phyloP scores from a whole-genome alignment of 345 rosid species.

The Melaleuca alternifolia region DNA sequence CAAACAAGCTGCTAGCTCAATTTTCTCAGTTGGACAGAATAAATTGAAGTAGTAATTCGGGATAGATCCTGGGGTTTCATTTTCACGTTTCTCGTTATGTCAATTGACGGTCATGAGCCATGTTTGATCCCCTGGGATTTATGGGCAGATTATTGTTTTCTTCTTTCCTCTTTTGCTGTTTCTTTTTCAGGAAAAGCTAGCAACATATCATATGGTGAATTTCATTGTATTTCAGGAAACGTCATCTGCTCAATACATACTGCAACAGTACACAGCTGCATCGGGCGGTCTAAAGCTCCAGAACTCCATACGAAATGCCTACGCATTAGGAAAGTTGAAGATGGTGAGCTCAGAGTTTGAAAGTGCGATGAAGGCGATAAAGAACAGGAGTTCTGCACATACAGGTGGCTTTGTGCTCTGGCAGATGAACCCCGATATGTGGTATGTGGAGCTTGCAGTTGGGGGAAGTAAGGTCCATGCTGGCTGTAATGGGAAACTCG shows the following conservation, averaged over 20 bases:
- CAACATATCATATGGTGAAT: neutral
- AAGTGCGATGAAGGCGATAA: slow-evolving; percentile 16
- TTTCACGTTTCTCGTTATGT: neutral
- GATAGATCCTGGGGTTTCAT: neutral
- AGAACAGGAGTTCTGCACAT: slow-evolving; percentile 15
- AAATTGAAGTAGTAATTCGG: neutral
- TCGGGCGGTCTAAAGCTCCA: slow-evolving; percentile 36
- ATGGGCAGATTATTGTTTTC: neutral
- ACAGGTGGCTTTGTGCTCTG: slow-evolving; percentile 34
- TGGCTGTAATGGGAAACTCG: slow-evolving; percentile 39
- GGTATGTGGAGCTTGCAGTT: slow-evolving; percentile 37
- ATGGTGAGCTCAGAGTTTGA: slow-evolving; percentile 31
- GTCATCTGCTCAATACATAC: slow-evolving; percentile 39
- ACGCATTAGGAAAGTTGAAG: slow-evolving; percentile 33
- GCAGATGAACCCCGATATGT: slow-evolving; percentile 41
- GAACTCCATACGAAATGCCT: slow-evolving; percentile 29
- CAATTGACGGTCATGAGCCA: neutral
- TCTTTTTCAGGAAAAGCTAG: neutral
- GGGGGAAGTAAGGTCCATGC: slow-evolving; percentile 35
- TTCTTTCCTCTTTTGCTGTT: neutral
- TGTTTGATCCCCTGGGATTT: neutral
- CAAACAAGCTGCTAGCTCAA: neutral
- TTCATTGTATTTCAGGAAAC: slow-evolving; percentile 17
- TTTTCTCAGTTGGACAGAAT: neutral
- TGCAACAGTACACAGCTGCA: slow-evolving; percentile 39